Conservation (phyloP, 1,284 basidiomycete genomes). For the Ustilago loliicola region DNA sequence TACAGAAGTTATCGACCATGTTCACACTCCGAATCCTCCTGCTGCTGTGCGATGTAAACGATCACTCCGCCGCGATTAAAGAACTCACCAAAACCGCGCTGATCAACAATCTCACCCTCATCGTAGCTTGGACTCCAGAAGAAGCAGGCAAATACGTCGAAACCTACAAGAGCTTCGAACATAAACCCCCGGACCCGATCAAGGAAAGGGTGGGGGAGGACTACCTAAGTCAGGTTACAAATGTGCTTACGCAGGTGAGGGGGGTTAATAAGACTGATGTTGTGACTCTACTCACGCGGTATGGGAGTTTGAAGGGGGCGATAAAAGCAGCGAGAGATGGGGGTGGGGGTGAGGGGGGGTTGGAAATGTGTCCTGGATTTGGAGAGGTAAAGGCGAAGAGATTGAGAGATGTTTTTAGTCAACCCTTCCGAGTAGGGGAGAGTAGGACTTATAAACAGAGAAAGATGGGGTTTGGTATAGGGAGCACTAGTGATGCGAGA, state of each 20-base stretch:
- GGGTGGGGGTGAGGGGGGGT: constrained; percentile 75
- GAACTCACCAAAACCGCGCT: constrained; percentile 86
- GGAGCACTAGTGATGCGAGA: not conserved
- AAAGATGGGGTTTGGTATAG: constrained; percentile 62
- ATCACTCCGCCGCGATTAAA: constrained; percentile 88
- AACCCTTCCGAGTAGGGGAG: constrained; percentile 74
- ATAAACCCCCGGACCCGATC: constrained; percentile 91
- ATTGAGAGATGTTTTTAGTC: constrained; percentile 73
- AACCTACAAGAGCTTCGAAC: constrained; percentile 92
- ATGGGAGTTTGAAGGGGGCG: constrained; percentile 29
- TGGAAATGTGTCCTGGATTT: constrained; percentile 89
- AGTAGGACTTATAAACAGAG: constrained; percentile 82
- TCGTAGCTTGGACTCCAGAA: constrained; percentile 88
- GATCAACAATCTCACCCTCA: constrained; percentile 90
- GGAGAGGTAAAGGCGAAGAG: constrained; percentile 91
- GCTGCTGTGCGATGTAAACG: constrained; percentile 89
- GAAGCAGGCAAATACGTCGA: constrained; percentile 93
- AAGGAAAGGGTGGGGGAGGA: constrained; percentile 92
- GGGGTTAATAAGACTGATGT: constrained; percentile 99
- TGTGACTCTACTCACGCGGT: constrained; percentile 80
- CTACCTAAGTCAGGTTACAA: constrained; percentile 83
- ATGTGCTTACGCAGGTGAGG: constrained; percentile 88
- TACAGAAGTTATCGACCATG: constrained; percentile 83
- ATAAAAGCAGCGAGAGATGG: constrained; percentile 6
- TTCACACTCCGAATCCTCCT: constrained; percentile 90